Evolutionary conservation across 768 basidiomycete species (phyloP), one percentile per base, ranked within the genome.

Genomic region (Auriscalpium microsporum): DNA sequence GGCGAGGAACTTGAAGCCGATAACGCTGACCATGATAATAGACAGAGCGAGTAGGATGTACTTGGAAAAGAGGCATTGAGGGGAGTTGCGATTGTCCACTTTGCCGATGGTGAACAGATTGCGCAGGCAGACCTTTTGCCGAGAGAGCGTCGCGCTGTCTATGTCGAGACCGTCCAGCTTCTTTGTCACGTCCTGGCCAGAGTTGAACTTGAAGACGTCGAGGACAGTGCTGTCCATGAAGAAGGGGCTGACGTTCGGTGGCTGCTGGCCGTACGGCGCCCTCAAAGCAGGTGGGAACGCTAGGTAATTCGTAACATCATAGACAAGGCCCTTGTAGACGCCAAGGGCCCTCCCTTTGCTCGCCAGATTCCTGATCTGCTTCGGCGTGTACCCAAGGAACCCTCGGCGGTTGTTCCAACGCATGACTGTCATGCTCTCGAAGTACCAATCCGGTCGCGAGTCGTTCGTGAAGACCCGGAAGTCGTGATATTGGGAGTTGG

Each of bases 371-470:
- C 74, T 77, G 66, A 96, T 80, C 57, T 87, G 83, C 64, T 80
- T 80, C 14, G 85, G 82, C 0, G 89, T 89, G 65, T 81, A 87
- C 0, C 94, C 95, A 50, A 95, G 65, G 67, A 94, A 97, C 0
- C 96, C 96, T 42, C 84, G 80, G 40, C 95, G 88, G 62, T 82
- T 83, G 52, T 82, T 86, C 76, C 87, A 96, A 8, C 96, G 88
- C 87, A 99, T 86, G 66, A 80, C 69, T 3, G 90, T 88, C 96
- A 99, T 98, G 56, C 75, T 77, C 72, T 98, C 88, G 61, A 89
- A 94, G 69, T 98, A 99, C 96, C 96, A 99, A 66, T 99, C 96
- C 0, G 96, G 95, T 9, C 96, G 82, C 0, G 87, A 86, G 65
- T 98, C 95, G 56, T 84, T 87, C 37, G 85, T 87, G 66, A 77